Evolutionary conservation across 1,139 yeast genomes (phyloP).

Genomic region (Wickerhamomyces sp.): DNA sequence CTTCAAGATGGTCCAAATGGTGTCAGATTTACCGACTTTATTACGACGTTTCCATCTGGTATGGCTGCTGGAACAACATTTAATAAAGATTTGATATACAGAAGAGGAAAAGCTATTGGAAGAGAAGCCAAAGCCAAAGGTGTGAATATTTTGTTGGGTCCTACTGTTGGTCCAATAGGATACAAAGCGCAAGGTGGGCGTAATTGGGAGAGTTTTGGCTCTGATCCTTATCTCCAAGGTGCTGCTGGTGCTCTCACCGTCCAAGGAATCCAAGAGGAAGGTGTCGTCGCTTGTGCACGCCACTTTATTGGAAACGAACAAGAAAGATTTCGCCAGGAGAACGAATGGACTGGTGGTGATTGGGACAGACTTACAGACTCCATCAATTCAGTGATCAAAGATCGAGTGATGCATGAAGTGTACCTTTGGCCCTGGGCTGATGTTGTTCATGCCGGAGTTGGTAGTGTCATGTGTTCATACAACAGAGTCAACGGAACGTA

Average conservation of each 20-base stretch:
- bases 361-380: constrained; percentile 38
- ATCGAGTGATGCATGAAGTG: constrained; percentile 57
- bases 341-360: constrained; percentile 42
- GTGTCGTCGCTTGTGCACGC: constrained; percentile 50
- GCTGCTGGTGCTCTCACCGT: constrained; percentile 48
- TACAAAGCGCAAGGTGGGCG: constrained; percentile 59
- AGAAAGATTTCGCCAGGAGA: constrained; percentile 57
- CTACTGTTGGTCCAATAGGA: constrained; percentile 61
- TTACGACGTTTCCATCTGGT: constrained; percentile 55
- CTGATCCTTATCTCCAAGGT: constrained; percentile 62
- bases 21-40: constrained; percentile 52
- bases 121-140: constrained; percentile 52
- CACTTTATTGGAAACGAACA: constrained; percentile 61
- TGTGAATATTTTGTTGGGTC: constrained; percentile 53
- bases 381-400: constrained; percentile 50
- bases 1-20: constrained; percentile 66
- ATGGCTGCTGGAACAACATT: constrained; percentile 56
- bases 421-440: constrained; percentile 68
- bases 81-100: constrained; percentile 45
- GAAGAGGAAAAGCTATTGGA: constrained; percentile 55
- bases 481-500: constrained; percentile 54
- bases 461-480: constrained; percentile 59
- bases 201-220: constrained; percentile 63
- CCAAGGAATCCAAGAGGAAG: constrained; percentile 54
- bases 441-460: constrained; percentile 54